Base-by-base conservation (phyloP, 129 eudicot genomes). In the Calendula officinalis region DNA sequence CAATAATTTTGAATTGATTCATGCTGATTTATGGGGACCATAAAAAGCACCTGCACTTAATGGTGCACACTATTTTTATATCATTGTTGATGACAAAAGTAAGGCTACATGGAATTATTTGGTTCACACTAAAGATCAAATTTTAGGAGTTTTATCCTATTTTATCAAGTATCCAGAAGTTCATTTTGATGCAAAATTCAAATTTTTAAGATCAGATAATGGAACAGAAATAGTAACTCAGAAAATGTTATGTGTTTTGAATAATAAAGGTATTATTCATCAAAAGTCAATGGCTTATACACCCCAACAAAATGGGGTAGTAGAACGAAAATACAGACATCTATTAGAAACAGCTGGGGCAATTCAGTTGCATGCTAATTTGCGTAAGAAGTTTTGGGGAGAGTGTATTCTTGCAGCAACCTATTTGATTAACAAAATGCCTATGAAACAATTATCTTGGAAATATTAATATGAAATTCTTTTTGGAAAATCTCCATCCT, bases 271-370 rank as follows among this genome's bases (percentile, higher is more conserved):
- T 7, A 49, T 62, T 13, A n/a, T 46, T 0, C 52, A 46, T 13
- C 52, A 46, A 11, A 46, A 6, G 5, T 46, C 52, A 0, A 46
- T 46, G 52, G 14, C 30, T 0, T 13, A 15, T 6, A 54, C 43
- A 0, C 54, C 60, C 0, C 69, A 71, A 39, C 69, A 71, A 13
- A 60, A 71, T 37, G 43, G 62, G 11, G 56, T 52, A 5, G 77
- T 53, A 1, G 60, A 59, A 45, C 40, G 75, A 17, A 56, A 48
- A 38, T 68, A 70, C 36, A 27, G 58, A 0, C 59, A 69, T 6
- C 0, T 56, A 2, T 12, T 57, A 0, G 55, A 69, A 5, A 17
- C 32, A 11, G 14, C 45, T 54, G 10, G 60, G 10, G 41, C 40
- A 38, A 8, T 54, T 4, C 32, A 5, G 4, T 27, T 54, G 3